Conservation (phyloP, 2,329 filamentous ascomycete species). For the Cladophialophora bantiana region DNA sequence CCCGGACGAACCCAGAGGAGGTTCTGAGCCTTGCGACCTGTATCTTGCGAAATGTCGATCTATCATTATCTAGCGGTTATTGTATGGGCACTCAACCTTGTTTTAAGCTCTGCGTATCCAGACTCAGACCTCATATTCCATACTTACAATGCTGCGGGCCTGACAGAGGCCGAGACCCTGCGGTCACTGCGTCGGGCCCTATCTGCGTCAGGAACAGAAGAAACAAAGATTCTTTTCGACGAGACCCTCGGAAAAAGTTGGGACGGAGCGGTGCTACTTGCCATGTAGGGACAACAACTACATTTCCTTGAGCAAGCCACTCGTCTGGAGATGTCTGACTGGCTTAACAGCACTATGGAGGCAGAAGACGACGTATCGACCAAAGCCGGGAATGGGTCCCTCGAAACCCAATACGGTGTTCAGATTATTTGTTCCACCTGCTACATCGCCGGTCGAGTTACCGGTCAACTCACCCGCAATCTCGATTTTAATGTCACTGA, state of each 20-base stretch:
- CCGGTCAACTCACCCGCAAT: background rate
- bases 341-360: background rate
- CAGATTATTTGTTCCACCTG: conserved; percentile 5
- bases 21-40: background rate
- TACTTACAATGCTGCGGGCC: background rate
- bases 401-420: conserved; percentile 2
- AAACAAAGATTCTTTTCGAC: background rate
- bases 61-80: background rate
- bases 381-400: background rate
- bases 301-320: background rate
- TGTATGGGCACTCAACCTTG: background rate
- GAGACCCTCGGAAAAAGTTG: conserved; percentile 1
- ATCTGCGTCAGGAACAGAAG: background rate
- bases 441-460: conserved; percentile 5
- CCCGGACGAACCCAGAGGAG: background rate
- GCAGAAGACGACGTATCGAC: background rate
- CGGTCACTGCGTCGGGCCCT: background rate
- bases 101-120: background rate
- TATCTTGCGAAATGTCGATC: background rate
- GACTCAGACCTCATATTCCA: background rate
- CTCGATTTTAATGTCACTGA: conserved; percentile 1
- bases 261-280: background rate
- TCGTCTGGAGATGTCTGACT: background rate
- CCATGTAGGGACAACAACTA: background rate
- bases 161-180: conserved; percentile 1